Base-by-base conservation (phyloP, 257 asterid genomes). In the Anisodus tanguticus region DNA sequence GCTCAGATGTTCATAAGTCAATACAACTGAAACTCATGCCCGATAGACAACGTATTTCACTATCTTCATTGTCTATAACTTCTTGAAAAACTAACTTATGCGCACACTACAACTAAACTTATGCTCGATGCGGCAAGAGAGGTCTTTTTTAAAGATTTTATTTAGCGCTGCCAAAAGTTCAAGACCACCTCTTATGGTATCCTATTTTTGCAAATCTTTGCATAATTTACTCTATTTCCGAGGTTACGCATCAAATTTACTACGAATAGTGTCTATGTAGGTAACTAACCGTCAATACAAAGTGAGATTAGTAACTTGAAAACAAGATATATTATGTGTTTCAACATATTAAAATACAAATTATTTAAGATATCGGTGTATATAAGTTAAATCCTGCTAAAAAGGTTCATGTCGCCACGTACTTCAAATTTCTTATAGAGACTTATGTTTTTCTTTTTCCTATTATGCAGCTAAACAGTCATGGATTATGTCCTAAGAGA, bases 381-480 rank as follows among this genome's bases (percentile, higher is more conserved):
- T 39, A 66, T 66, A 66, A 66, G 47, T 66, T 5, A 2, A 66
- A 31, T 35, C 47, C 9, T 66, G 2, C 74, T 66, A 64, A 64
- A 63, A 31, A 31, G 35, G 35, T 31, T 31, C 35, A 31, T 31
- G 35, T 31, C 35, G 2, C 35, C 35, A 31, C 35, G 35, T 31
- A 31, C 35, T 31, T 31, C 5, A 41, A 41, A 51, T 9, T 58
- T 58, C n/a, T 58, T 12, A 54, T 16, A 54, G 5, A 37, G 5
- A 37, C 43, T 17, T 3, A 8, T 1, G 26, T 15, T 5, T 39
- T 41, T 4, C 4, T 15, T 31, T 43, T 35, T 16, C 31, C 1
- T 71, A 9, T 68, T 83, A 71, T 87, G 90, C 92, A 91, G 93
- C 93, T 78, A 89, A 90, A 12, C 86, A 88, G 64, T 3, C 63